Percentiles rank a stretch among this genome's conserved stretches.
Evolutionary conservation across 768 basidiomycete species (phyloP).

Genomic region (Lyophyllum shimeji): DNA sequence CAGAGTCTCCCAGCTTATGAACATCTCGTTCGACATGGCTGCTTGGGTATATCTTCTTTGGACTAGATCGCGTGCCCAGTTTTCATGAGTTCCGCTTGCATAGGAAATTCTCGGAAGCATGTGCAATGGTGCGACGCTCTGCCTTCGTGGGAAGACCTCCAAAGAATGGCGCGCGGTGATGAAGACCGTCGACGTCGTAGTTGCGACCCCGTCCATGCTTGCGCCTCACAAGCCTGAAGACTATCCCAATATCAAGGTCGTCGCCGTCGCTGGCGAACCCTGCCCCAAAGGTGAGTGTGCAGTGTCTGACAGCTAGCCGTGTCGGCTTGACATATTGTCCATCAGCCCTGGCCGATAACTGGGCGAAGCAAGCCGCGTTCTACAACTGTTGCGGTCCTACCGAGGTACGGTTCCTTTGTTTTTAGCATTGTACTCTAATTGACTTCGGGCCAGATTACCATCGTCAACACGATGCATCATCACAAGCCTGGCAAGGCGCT

Average conservation of each 20-base stretch:
- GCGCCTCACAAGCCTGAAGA: constrained; percentile 44
- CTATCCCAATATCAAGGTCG: constrained; percentile 48
- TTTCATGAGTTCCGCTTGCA: constrained; percentile 23
- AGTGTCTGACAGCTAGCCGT: neutral
- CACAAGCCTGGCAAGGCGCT: constrained; percentile 37
- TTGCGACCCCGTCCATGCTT: constrained; percentile 53
- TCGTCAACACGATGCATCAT: constrained; percentile 50
- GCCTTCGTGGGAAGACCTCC: constrained; percentile 50
- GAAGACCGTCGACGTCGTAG: constrained; percentile 51
- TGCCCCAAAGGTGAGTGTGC: constrained; percentile 43
- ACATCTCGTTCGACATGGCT: constrained; percentile 66
- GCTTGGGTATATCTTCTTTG: constrained; percentile 42
- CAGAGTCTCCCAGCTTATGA: constrained; percentile 59
- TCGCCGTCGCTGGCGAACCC: constrained; percentile 52
- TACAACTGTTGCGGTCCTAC: constrained; percentile 55
- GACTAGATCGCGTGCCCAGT: constrained; percentile 37
- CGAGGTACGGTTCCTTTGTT: constrained; percentile 29
- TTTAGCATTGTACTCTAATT: neutral
- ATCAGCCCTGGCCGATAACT: constrained; percentile 36
- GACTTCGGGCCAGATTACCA: constrained; percentile 37
- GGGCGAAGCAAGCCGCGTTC: constrained; percentile 40
- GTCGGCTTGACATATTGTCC: neutral
- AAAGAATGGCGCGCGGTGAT: constrained; percentile 49
- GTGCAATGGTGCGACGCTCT: constrained; percentile 50
- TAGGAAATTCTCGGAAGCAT: constrained; percentile 56